Percentiles rank a stretch among this genome's conserved stretches.
Evolutionary conservation across 768 basidiomycete genomes (phyloP).

Genomic region (Wakefieldia striispora): DNA sequence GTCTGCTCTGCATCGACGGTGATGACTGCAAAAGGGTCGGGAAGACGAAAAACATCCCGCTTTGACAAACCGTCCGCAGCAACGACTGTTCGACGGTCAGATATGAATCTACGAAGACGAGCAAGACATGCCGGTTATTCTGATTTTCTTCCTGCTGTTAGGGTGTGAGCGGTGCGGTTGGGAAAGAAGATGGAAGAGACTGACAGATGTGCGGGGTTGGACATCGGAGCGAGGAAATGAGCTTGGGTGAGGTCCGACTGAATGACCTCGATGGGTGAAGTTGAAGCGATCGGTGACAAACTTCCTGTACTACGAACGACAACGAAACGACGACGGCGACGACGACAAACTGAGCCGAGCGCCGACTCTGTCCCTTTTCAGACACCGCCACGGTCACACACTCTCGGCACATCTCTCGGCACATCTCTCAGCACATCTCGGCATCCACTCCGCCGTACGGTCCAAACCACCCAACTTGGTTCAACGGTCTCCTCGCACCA

Average conservation of each 20-base stretch:
- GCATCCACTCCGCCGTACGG: no score
- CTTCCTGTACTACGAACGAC: no score
- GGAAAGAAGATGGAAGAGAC: conserved; percentile 2
- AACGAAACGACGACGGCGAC: conserved; percentile 17
- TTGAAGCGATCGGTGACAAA: no score
- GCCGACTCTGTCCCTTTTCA: conserved; percentile 25
- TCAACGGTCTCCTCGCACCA: no score
- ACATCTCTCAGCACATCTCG: no score
- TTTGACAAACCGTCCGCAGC: conserved; percentile 93
- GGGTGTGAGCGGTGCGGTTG: conserved; percentile 12
- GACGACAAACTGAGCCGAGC: conserved; percentile 3
- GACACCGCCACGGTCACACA: conserved; percentile 22
- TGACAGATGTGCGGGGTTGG: conserved; percentile 23
- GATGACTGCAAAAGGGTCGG: conserved; percentile 97
- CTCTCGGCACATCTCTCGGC: no score
- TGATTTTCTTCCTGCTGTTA: conserved; percentile 64
- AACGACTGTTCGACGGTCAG: conserved; percentile 58
- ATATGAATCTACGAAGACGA: not conserved
- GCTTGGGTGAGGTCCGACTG: conserved; percentile 17
- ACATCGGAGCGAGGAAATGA: conserved; percentile 20
- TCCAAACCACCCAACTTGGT: no score
- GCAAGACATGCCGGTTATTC: conserved; percentile 61
- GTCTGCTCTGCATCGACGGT: conserved; percentile 98
- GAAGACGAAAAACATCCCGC: conserved; percentile 93
- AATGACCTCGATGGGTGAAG: no score